Evolutionary conservation across 805 yeast species (phyloP).

Genomic region (Candida coleopterorum): DNA sequence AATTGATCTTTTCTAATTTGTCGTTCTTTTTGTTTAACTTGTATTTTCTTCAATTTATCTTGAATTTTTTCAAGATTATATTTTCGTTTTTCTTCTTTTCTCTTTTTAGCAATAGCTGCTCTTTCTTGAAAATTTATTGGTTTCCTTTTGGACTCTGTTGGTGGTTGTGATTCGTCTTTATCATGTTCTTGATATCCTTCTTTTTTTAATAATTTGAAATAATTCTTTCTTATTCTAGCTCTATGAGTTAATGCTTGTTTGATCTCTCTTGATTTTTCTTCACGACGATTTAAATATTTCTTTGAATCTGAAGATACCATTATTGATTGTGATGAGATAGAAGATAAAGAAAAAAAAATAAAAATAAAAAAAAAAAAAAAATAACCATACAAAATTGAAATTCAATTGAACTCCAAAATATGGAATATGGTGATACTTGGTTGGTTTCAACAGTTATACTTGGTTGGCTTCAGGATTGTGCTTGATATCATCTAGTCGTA

Average conservation of each 20-base stretch:
- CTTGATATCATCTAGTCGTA: too few relatives aligned
- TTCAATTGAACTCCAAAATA: too few relatives aligned
- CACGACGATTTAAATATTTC: slow-evolving; percentile 19
- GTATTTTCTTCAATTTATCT: slow-evolving; percentile 30
- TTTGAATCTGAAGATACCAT: slow-evolving; percentile 7
- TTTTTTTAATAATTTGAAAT: slow-evolving; percentile 70
- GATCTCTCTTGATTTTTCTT: slow-evolving; percentile 56
- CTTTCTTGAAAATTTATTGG: slow-evolving; percentile 42
- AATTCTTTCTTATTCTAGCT: slow-evolving; percentile 74
- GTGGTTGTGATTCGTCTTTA: slow-evolving; percentile 8
- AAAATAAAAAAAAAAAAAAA: too few relatives aligned
- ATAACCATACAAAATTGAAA: too few relatives aligned
- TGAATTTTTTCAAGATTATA: slow-evolving; percentile 37
- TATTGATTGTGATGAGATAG: slow-evolving; percentile 3
- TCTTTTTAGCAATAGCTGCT: slow-evolving; percentile 41
- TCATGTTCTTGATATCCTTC: slow-evolving; percentile 44
- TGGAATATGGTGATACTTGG: too few relatives aligned
- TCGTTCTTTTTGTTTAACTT: slow-evolving; percentile 36
- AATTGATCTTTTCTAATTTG: slow-evolving; percentile 37
- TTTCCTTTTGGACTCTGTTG: slow-evolving; percentile 14
- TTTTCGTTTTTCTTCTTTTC: slow-evolving; percentile 39
- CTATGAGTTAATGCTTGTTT: slow-evolving; percentile 72
- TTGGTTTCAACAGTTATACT: too few relatives aligned
- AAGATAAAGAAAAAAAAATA: background rate
- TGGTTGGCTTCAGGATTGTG: too few relatives aligned